Percentiles rank a stretch among this genome's conserved stretches.
These are phyloP conservation scores for Cenchrus americanus DNA, from an alignment of 176 grass and related monocot genomes.

Conservation along the genomic window DNA sequence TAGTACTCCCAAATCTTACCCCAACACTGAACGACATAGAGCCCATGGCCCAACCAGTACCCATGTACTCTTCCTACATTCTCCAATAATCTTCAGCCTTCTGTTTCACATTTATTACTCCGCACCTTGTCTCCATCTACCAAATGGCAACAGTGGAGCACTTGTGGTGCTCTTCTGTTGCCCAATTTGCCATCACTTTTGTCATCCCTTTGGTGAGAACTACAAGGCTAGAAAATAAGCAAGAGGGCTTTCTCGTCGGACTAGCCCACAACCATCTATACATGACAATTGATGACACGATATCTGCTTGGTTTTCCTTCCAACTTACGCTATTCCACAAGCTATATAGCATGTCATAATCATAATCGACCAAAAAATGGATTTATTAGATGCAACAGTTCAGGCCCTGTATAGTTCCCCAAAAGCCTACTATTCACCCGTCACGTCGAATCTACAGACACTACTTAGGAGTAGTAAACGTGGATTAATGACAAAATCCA, in stretches of 20 bases:
- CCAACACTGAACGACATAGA: background rate
- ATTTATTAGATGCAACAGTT: background rate
- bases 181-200: background rate
- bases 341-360: background rate
- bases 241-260: background rate
- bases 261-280: background rate
- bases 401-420: no score
- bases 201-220: background rate
- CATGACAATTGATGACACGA: background rate
- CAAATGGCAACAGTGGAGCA: background rate
- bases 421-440: no score
- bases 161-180: background rate
- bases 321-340: background rate
- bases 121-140: background rate
- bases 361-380: background rate
- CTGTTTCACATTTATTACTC: background rate
- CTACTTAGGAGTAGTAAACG: no score
- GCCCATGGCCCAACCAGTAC: background rate
- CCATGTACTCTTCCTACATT: background rate
- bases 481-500: no score
- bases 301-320: background rate
- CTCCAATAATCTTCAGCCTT: background rate
- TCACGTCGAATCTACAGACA: no score
- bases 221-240: background rate
- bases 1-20: background rate